A percentile compares a stretch with the other conserved stretches of the same genome.
phyloP scores from a whole-genome alignment of 805 yeast species.

The Candida peoriensis region DNA sequence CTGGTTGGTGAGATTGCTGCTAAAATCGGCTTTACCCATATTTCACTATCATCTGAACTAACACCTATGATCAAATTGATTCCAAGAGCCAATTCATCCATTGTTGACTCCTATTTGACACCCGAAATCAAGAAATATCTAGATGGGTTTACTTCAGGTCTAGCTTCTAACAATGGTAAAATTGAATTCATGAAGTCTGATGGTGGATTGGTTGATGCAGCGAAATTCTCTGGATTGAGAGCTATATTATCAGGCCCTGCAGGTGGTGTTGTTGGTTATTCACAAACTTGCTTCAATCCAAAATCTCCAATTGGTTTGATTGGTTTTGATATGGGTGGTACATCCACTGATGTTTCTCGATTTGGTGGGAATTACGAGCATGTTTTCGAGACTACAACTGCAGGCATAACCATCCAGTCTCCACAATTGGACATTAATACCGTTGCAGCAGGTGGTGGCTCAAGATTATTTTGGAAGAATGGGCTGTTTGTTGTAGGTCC shows the following conservation, averaged over 20 bases:
- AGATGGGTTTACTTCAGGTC: slow-evolving; percentile 55
- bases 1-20: slow-evolving; percentile 54
- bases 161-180: slow-evolving; percentile 41
- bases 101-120: slow-evolving; percentile 79
- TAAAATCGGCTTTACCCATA: slow-evolving; percentile 60
- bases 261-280: slow-evolving; percentile 94
- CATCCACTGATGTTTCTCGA: slow-evolving; percentile 81
- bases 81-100: slow-evolving; percentile 70
- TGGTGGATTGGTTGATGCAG: slow-evolving; percentile 88
- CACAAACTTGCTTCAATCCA: slow-evolving; percentile 68
- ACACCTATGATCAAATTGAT: slow-evolving; percentile 79
- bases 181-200: slow-evolving; percentile 94
- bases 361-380: slow-evolving; percentile 70
- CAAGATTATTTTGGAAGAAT: slow-evolving; percentile 59
- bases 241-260: slow-evolving; percentile 96
- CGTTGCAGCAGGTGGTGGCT: slow-evolving; percentile 85
- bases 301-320: slow-evolving; percentile 56
- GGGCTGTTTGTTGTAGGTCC: slow-evolving; percentile 83
- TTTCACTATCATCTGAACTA: slow-evolving; percentile 62
- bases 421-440: slow-evolving; percentile 81
- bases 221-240: slow-evolving; percentile 76
- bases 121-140: slow-evolving; percentile 71
- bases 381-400: slow-evolving; percentile 78
- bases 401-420: slow-evolving; percentile 78
- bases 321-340: slow-evolving; percentile 91